These are phyloP conservation scores for Peniophora sp. DNA, from an alignment of 1,284 basidiomycete species.

Conservation along the genomic window DNA sequence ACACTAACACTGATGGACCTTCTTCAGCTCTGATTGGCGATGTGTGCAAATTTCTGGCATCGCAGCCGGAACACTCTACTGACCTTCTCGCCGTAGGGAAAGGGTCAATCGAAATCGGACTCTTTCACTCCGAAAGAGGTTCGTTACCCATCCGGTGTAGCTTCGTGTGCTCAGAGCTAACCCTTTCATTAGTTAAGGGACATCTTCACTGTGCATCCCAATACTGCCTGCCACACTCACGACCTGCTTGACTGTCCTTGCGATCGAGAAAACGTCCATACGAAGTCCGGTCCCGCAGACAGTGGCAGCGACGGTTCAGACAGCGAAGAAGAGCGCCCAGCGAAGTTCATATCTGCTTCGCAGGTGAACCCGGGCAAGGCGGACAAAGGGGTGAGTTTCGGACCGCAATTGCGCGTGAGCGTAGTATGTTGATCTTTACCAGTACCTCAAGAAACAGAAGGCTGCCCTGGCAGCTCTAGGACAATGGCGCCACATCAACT, in stretches of 20 bases:
- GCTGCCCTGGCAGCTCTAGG: constrained; percentile 75
- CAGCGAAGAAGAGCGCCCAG: constrained; percentile 19
- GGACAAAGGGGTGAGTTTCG: constrained; percentile 46
- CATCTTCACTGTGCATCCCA: constrained; percentile 81
- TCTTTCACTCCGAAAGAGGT: constrained; percentile 89
- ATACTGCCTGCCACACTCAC: constrained; percentile 87
- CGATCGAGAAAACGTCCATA: constrained; percentile 21
- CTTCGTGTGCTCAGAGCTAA: background rate
- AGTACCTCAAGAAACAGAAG: constrained; percentile 71
- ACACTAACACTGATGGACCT: background rate
- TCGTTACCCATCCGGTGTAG: constrained; percentile 16
- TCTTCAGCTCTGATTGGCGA: constrained; percentile 56
- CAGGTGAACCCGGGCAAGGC: constrained; percentile 50
- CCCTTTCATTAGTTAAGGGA: constrained; percentile 60
- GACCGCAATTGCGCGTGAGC: too few species aligned
- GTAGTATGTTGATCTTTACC: constrained; percentile 3
- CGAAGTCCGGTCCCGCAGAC: constrained; percentile 14
- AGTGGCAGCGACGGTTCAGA: constrained; percentile 23
- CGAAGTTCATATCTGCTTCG: constrained; percentile 68
- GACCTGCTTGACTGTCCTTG: constrained; percentile 79
- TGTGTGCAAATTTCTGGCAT: constrained; percentile 23
- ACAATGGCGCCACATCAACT: constrained; percentile 86
- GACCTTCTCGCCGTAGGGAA: constrained; percentile 27
- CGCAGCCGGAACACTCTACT: constrained; percentile 10
- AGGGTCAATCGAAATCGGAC: constrained; percentile 60